These are phyloP conservation scores for Aspergillus incahuasiensis DNA, from an alignment of 495 filamentous ascomycete genomes.

Conservation along the genomic window DNA sequence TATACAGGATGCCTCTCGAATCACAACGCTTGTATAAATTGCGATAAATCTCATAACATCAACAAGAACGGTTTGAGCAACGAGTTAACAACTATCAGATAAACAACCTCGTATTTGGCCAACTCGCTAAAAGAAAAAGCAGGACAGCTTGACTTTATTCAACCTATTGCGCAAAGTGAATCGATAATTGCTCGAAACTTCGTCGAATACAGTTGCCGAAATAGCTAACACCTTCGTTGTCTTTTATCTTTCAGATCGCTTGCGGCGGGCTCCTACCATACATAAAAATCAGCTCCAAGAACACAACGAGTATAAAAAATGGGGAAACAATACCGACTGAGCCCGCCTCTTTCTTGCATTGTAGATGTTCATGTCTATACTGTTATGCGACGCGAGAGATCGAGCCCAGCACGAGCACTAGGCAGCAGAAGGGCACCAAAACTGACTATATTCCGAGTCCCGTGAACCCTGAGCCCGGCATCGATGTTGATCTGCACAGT, in stretches of 20 bases:
- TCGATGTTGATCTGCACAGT: conserved; percentile 22
- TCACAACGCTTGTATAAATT: too few relatives aligned
- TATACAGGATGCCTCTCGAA: neutral
- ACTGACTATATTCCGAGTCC: conserved; percentile 21
- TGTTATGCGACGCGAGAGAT: neutral
- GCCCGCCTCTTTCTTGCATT: conserved; percentile 25
- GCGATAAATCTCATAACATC: too few relatives aligned
- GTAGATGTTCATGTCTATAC: neutral
- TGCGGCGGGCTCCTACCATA: neutral
- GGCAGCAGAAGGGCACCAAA: neutral
- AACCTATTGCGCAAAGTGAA: neutral
- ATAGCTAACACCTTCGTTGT: neutral
- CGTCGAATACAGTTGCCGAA: neutral
- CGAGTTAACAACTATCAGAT: neutral
- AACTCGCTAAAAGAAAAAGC: neutral
- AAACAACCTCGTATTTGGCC: neutral
- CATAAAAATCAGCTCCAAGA: neutral
- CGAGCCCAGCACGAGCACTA: neutral
- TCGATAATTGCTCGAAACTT: neutral
- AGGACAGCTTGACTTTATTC: neutral
- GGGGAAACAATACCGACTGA: conserved; percentile 19
- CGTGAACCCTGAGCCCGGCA: conserved; percentile 25
- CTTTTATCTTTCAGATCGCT: neutral
- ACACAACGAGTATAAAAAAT: neutral
- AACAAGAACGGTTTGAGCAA: too few relatives aligned